Evolutionary conservation across 148 eudicot species (phyloP).

Genomic region (Vaccinium macrocarpon): DNA sequence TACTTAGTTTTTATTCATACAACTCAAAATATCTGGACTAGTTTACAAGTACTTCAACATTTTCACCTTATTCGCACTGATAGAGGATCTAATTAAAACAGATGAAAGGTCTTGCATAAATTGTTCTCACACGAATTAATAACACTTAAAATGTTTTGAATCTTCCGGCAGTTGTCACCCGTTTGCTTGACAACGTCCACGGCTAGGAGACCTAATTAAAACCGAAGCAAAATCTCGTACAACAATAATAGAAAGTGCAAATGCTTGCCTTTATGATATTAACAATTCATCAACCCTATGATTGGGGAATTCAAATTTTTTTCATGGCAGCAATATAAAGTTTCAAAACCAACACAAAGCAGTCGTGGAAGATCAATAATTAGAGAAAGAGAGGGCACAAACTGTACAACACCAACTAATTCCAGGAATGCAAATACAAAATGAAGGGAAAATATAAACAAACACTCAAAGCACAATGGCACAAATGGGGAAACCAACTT

Average conservation of each 20-base stretch:
- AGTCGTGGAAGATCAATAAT: neutral
- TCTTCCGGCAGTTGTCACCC: too few relatives aligned
- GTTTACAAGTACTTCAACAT: too few relatives aligned
- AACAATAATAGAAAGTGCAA: neutral
- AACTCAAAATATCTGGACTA: too few relatives aligned
- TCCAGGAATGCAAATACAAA: constrained; percentile 24
- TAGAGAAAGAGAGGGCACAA: neutral
- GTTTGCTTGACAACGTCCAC: too few relatives aligned
- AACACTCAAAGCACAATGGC: constrained; percentile 6
- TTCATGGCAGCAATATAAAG: neutral
- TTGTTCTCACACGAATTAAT: neutral
- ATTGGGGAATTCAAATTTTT: neutral
- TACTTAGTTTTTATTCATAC: too few relatives aligned
- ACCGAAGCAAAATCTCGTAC: too few relatives aligned
- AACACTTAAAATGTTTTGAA: neutral
- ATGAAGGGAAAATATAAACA: constrained; percentile 8
- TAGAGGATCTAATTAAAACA: neutral
- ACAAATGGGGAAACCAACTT: constrained; percentile 9
- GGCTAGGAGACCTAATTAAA: too few relatives aligned
- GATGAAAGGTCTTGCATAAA: neutral
- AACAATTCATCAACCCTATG: neutral
- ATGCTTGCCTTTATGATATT: neutral
- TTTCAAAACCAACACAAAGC: neutral
- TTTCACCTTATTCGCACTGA: neutral
- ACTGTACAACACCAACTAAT: constrained; percentile 13